Evolutionary conservation across 1,139 yeast genomes (phyloP).

Genomic region (Magnusiomyces suaveolens): DNA sequence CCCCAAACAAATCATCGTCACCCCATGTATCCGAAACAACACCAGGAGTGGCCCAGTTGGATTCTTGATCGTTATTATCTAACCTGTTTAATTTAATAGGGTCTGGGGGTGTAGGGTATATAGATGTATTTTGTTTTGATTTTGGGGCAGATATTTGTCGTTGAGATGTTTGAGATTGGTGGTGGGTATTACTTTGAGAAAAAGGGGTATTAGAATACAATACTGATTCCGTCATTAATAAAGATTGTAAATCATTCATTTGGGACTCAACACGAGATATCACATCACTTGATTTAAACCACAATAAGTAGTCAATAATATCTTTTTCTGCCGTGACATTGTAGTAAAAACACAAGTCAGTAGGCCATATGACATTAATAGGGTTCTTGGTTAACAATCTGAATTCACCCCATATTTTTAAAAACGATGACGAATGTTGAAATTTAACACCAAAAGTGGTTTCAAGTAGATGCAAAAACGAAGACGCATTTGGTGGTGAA

Average conservation of each 20-base stretch:
- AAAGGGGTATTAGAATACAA: background rate
- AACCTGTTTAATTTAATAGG: slow-evolving; percentile 18
- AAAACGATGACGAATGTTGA: slow-evolving; percentile 17
- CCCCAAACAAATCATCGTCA: slow-evolving; percentile 36
- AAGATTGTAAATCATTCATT: background rate
- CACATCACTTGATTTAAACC: slow-evolving; percentile 8
- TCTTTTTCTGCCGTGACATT: slow-evolving; percentile 20
- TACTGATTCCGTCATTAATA: background rate
- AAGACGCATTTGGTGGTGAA: slow-evolving; percentile 45
- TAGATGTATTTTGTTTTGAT: slow-evolving; percentile 8
- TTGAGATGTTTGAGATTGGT: background rate
- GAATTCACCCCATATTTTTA: slow-evolving; percentile 63
- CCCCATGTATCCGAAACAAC: slow-evolving; percentile 30
- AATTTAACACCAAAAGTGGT: slow-evolving; percentile 4
- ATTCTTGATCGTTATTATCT: slow-evolving; percentile 14
- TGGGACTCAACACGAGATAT: slow-evolving; percentile 7
- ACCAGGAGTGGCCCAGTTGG: slow-evolving; percentile 24
- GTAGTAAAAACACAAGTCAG: slow-evolving; percentile 12
- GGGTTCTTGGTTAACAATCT: slow-evolving; percentile 25
- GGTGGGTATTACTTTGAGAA: background rate
- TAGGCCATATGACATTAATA: slow-evolving; percentile 11
- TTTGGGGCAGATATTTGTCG: background rate
- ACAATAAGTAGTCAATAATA: slow-evolving; percentile 18
- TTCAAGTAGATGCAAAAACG: slow-evolving; percentile 37
- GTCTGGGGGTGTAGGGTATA: slow-evolving; percentile 34